These are phyloP conservation scores for Pharus latifolius DNA, from an alignment of 176 grass and related monocot species.

Conservation along the genomic window DNA sequence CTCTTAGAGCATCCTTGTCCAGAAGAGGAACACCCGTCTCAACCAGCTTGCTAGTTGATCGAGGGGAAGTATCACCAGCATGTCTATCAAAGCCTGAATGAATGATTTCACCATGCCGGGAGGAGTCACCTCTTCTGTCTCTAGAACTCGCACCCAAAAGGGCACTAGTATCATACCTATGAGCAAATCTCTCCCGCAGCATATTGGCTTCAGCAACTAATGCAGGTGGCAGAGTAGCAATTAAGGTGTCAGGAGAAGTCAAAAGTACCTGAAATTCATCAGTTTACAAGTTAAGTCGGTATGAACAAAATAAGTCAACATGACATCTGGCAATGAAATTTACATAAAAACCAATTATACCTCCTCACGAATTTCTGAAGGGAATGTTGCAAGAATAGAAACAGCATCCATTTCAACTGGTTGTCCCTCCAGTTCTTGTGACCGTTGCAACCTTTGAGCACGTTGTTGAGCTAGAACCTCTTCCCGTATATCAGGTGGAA, in stretches of 20 bases:
- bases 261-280: conserved; percentile 69
- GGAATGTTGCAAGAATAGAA: conserved; percentile 97
- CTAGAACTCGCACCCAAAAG: conserved; percentile 86
- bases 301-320: neutral
- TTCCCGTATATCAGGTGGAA: conserved; percentile 94
- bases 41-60: conserved; percentile 54
- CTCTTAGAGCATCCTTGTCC: conserved; percentile 70
- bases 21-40: conserved; percentile 85
- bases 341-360: conserved; percentile 30
- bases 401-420: conserved; percentile 98
- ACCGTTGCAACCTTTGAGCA: conserved; percentile 73
- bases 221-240: conserved; percentile 86
- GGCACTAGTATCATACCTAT: conserved; percentile 60
- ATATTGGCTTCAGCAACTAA: conserved; percentile 98
- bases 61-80: conserved; percentile 50
- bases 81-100: conserved; percentile 43
- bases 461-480: conserved; percentile 94
- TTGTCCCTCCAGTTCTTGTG: conserved; percentile 91
- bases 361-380: conserved; percentile 96
- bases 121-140: conserved; percentile 75
- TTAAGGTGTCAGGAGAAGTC: conserved; percentile 91
- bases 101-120: conserved; percentile 53
- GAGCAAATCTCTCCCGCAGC: conserved; percentile 96
- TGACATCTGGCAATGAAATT: no score
- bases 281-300: neutral